Base-by-base conservation (phyloP, 805 yeast species). In the Millerozyma acaciae region DNA sequence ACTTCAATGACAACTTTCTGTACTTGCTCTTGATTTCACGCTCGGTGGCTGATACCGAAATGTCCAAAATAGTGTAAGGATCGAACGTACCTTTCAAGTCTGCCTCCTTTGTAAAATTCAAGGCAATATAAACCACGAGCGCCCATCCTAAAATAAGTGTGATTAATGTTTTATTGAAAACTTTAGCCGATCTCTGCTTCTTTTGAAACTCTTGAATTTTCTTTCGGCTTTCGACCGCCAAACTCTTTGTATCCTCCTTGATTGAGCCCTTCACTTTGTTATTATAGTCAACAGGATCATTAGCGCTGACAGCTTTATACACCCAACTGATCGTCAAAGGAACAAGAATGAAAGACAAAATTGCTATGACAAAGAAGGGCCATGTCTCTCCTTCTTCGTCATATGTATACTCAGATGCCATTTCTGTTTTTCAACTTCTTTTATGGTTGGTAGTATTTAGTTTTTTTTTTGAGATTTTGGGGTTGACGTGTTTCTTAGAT, bases 331-430 rank as follows among this genome's bases (percentile, higher is more conserved):
- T 36, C 8, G 87, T 78, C 39, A 72, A 46, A 5, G 96, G 96
- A 24, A 86, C 55, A 38, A 85, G 67, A 13, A 78, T 74, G 39
- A 84, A 75, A 16, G 84, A 64, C 33, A 83, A 60, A 31, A 85
- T 62, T 3, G 96, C 88, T 51, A 84, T 57, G 33, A 83, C 75
- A 51, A 89, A 89, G 55, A 80, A 87, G 25, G 97, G 97, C 96
- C 96, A 88, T 2, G 93, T 86, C 48, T 85, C 93, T 31, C 89
- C 80, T 40, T 78, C 77, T 55, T 88, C 96, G 63, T 88, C 97
- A 57, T 88, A 88, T 26, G 79, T 77, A 58, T 83, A 84, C 48
- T 80, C 65, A 26, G 70, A 61, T 21, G 65, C 66, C 69, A 62
- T 62, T 17, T 12, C 28, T 23, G 13, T 23, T 9, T 15, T 12